Evolutionary conservation across 2,329 filamentous ascomycete species (phyloP), one percentile per base, ranked within the genome.

Genomic region (Fusarium nygamai): DNA sequence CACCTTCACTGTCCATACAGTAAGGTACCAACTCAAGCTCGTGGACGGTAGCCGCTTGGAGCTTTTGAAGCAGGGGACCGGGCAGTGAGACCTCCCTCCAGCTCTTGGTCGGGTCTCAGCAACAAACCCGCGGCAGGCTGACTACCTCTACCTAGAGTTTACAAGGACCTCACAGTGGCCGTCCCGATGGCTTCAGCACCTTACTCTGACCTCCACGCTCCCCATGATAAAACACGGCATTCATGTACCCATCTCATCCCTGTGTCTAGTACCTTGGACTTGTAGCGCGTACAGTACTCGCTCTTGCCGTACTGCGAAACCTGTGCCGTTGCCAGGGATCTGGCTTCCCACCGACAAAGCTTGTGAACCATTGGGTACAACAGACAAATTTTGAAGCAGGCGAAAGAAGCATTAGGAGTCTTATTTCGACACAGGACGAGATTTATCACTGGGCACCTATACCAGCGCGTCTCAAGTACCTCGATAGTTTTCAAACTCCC

Each of bases 1-100:
- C 51, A 56, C 51, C 51, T 56, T 43, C 20, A 43, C 51, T 54
- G 33, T 41, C 36, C 51, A 56, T 56, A 56, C 51, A 41, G 24
- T 56, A 31, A 34, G 48, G 48, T 51, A 51, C 48, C 17, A 34
- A 34, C 48, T 53, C 48, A 34, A 24, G 50, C 51, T 43, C 24
- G 24, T 54, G 46, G 57, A 59, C 20, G 39, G 61, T 44, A 47
- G 59, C 51, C 34, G 20, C 20, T 38, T 54, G 34, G 34, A 47
- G 43, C 33, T 34, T 59, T 59, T 51, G 53, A 60, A 56, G 58
- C 58, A 69, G 64, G 66, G 56, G 66, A 63, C 27, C 17, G 5
- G 50, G 20, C 51, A 58, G 20, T 19, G 53, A 43, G 39, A 46
- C 36, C 38, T 27, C 19, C 47, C 31, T 46, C 39, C 34, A 54